Base-by-base conservation (phyloP, 139 green algal species). In the Penium margaritaceum region DNA sequence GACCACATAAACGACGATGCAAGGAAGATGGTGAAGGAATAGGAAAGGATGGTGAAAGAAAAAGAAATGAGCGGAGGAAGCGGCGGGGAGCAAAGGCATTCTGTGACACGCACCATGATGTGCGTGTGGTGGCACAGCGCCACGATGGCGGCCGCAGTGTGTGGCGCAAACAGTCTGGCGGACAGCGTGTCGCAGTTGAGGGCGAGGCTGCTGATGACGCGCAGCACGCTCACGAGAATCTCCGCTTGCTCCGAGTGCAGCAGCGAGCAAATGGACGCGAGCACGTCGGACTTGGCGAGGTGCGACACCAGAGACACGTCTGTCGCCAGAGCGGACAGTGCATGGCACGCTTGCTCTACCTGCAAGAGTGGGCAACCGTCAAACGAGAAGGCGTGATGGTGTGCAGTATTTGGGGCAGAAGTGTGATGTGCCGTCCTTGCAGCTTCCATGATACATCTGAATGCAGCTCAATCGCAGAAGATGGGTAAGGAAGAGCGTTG, bases 251-350 rank as follows among this genome's bases (percentile, higher is more conserved):
- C 24, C 14, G 73, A 80, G 39, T 27, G 38, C 34, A 80, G 63
- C 46, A 80, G 47, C 47, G 53, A 43, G 21, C 67, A 58, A 33
- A 80, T 75, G 65, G 47, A 30, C 70, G 67, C 19, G 5, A 80
- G 73, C 34, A 80, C 73, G 58, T 80, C 73, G 1, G 73, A 71
- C 35, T 77, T 76, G 32, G 78, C 53, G 5, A 80, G 73, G 5
- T 75, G 72, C 36, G 57, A 35, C 0, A 76, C 66, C n/a, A 76
- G 43, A 3, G 70, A 47, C 3, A 53, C 41, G 57, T 84, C 78
- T 24, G 53, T 55, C 17, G 76, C 67, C 32, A 79, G 63, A 15
- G 39, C 24, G 6, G 74, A 72, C 17, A 83, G 57, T 5, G 76
- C 44, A 2, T 41, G 60, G 57, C 68, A 78, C 6, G 69, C 68